A percentile compares a stretch with the other conserved stretches of the same genome.
phyloP scores from a whole-genome alignment of 345 rosid genomes.

The Hypericum perforatum region DNA sequence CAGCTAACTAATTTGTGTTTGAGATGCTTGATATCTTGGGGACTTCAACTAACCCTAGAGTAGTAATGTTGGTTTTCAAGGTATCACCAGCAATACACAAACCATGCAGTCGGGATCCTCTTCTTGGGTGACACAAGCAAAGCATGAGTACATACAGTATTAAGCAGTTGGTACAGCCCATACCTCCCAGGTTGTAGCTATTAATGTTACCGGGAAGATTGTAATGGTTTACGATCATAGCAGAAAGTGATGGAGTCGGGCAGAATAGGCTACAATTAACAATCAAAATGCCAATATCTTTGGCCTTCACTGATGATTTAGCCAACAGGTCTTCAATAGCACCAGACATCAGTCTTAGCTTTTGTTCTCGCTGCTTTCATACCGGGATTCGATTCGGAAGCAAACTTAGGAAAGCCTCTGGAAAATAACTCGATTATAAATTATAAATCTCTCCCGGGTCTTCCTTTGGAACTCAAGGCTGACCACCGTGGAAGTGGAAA shows the following conservation, averaged over 20 bases:
- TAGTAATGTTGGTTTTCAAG: not conserved
- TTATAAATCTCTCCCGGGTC: not conserved
- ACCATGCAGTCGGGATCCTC: not conserved
- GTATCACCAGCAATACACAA: not conserved
- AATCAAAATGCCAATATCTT: no score
- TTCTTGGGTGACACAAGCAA: conserved; percentile 4
- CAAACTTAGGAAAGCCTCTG: no score
- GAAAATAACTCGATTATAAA: not conserved
- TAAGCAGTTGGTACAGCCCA: no score
- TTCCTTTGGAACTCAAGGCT: conserved; percentile 3
- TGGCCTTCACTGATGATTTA: no score
- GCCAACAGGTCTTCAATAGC: no score
- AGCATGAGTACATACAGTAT: conserved; percentile 1
- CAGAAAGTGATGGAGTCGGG: not conserved
- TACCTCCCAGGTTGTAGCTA: conserved; percentile 3
- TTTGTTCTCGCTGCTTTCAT: not conserved
- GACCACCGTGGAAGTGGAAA: not conserved
- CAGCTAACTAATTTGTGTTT: no score
- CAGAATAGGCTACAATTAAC: conserved; percentile 1
- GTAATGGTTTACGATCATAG: conserved; percentile 6
- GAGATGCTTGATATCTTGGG: no score
- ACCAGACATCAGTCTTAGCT: conserved; percentile 1
- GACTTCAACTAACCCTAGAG: no score
- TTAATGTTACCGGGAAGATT: not conserved
- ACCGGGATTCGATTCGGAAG: not conserved